Base-by-base conservation (phyloP, 306 rosid genomes). In the Heteromeles arbutifolia region DNA sequence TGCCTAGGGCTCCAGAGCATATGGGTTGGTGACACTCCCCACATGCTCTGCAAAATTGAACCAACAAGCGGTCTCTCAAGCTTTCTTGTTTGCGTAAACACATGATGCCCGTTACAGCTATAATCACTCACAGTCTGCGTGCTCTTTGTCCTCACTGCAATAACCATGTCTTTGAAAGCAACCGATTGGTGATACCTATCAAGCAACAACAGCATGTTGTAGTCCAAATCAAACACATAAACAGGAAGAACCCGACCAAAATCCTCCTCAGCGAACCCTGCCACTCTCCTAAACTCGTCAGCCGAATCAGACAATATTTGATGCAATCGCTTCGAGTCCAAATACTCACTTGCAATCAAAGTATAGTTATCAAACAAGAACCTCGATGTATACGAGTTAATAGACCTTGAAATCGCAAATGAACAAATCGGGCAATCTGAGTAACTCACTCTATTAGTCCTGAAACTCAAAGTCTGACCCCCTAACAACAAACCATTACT, bases 11-110 rank as follows among this genome's bases (percentile, higher is more conserved):
- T 96, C 98, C 99, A 92, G 58, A 80, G 69, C 83, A 90, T 48
- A 80, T 96, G 98, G 0, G 98, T 96, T 0, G 99, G 99, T 5
- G 97, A 88, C 62, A 96, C 97, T 18, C 99, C 99, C 99, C 99
- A 96, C 99, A 96, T 90, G 22, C 93, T 92, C 90, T 96, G 99
- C 53, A 96, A 77, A 81, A 96, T 91, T 0, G 99, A 96, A 43
- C 97, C 99, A 78, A 96, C 91, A 71, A 96, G 84, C 0, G 98
- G 99, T 54, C 99, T 63, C 83, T 88, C 98, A 68, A 96, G 98
- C 44, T 90, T 86, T 81, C 97, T 87, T 0, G 92, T 84, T 58
- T 87, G 90, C 6, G 80, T 85, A 78, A 96, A 92, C 77, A 96
- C 93, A 72, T 86, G 91, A 9, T 93, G 90, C 3, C 93, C 96